Evolutionary conservation across 2,329 filamentous ascomycete genomes (phyloP), one percentile per base, ranked within the genome.

Genomic region (Beauveria varroae): DNA sequence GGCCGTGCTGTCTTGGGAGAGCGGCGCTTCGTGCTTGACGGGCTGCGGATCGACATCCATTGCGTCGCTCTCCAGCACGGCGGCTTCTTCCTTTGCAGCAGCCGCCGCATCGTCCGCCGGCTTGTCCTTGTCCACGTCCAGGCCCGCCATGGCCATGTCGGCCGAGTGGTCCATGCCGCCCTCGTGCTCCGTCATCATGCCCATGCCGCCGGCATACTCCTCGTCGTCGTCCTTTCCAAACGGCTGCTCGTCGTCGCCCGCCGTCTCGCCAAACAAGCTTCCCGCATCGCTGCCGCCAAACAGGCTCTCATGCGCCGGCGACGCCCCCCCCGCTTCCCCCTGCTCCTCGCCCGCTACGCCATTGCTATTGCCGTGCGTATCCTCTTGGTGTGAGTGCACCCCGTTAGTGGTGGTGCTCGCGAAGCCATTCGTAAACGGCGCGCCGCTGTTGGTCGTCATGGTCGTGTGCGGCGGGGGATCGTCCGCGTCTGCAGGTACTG

Each of bases 211-310:
- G 3, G 87, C 87, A 67, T 96, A 92, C 65, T 93, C 90, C 65
- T 93, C 90, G 67, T 96, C 91, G 46, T 96, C 91, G 49, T 96
- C 91, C 14, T 89, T 87, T 0, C 84, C 89, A 71, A 91, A 96
- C 5, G 84, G 86, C 26, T 82, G 70, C 73, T 74, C 70, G 34
- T 37, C 34, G 34, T 37, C 34, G 74, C 87, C 72, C 16, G 77
- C 75, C 10, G 77, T 88, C 66, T 96, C 92, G 2, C 93, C 95
- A 71, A 98, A 99, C 1, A 99, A 79, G 2, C 92, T 96, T 52
- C 92, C 91, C 0, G 83, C 86, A 22, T 86, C 85, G 66, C 91
- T 91, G 1, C 89, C 89, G 12, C 86, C 89, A 69, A 97, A 97
- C 0, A 97, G 78, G 53, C 91, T 96, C 66, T 86, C 83, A 64